Evolutionary conservation across 495 filamentous ascomycete species (phyloP).

Genomic region (Lasiosphaeria ovina): DNA sequence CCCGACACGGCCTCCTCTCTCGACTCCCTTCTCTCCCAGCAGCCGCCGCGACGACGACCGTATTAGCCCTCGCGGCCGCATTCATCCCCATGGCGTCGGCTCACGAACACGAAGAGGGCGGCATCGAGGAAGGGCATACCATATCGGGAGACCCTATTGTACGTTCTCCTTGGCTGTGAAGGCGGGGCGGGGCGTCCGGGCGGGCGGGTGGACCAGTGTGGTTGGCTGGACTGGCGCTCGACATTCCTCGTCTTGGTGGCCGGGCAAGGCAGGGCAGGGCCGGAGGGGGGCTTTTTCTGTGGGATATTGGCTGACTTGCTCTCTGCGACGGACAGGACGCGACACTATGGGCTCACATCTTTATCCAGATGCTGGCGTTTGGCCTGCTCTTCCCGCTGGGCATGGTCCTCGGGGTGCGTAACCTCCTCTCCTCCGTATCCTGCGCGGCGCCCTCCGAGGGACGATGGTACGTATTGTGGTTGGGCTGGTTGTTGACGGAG

Average conservation of each 20-base stretch:
- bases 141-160: slow-evolving; percentile 86
- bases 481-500: background rate
- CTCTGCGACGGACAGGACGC: slow-evolving; percentile 55
- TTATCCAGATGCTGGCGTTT: slow-evolving; percentile 82
- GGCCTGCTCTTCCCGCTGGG: slow-evolving; percentile 89
- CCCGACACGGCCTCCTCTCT: slow-evolving; percentile 7
- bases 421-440: background rate
- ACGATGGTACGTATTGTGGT: background rate
- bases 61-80: slow-evolving; percentile 19
- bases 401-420: slow-evolving; percentile 87
- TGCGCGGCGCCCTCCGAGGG: background rate
- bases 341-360: slow-evolving; percentile 90
- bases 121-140: slow-evolving; percentile 71
- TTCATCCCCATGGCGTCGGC: slow-evolving; percentile 46
- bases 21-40: slow-evolving; percentile 11
- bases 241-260: slow-evolving; percentile 3
- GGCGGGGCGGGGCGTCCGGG: background rate
- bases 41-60: slow-evolving; percentile 8
- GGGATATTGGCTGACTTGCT: background rate
- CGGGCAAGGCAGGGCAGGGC: too few species aligned
- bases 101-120: slow-evolving; percentile 74
- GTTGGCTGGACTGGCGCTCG: too few species aligned
- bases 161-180: slow-evolving; percentile 33
- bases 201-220: slow-evolving; percentile 3
- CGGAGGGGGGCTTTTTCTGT: too few species aligned